Conservation (phyloP, 768 basidiomycete genomes). For the Pseudohyphozyma bogoriensis region DNA sequence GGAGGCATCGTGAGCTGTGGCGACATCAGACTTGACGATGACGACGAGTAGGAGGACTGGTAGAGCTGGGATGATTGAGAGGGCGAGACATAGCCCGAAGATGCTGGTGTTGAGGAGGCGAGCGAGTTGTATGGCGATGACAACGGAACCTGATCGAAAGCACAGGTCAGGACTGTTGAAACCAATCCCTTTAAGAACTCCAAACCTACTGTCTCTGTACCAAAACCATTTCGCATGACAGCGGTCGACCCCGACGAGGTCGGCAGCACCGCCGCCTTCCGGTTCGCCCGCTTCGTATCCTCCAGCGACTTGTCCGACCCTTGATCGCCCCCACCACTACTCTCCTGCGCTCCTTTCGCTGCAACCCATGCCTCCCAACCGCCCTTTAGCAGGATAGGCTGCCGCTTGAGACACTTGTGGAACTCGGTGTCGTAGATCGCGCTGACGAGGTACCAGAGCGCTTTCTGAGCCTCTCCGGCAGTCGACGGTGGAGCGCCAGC, state of each 20-base stretch:
- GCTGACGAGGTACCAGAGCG: conserved; percentile 44
- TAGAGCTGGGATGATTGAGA: no score
- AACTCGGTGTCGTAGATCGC: conserved; percentile 67
- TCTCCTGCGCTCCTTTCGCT: conserved; percentile 36
- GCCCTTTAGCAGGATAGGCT: conserved; percentile 73
- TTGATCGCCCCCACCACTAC: no score
- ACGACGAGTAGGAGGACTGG: background rate
- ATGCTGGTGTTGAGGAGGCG: background rate
- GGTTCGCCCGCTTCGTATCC: conserved; percentile 15
- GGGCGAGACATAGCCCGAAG: background rate
- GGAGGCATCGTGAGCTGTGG: conserved; percentile 26
- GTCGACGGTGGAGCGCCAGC: conserved; percentile 43
- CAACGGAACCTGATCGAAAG: no score
- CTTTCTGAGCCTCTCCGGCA: conserved; percentile 39
- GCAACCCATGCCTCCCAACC: conserved; percentile 73
- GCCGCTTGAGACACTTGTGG: conserved; percentile 50
- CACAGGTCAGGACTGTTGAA: no score
- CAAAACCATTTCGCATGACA: background rate
- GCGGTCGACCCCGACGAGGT: no score
- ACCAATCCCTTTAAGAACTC: no score
- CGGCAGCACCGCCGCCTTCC: conserved; percentile 6
- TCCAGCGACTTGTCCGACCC: background rate
- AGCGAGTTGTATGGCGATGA: no score
- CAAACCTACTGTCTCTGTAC: no score
- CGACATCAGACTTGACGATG: conserved; percentile 3